A percentile compares a stretch with the other conserved stretches of the same genome.
phyloP scores from a whole-genome alignment of 1,139 yeast species.

The Scheffersomyces illinoinensis region DNA sequence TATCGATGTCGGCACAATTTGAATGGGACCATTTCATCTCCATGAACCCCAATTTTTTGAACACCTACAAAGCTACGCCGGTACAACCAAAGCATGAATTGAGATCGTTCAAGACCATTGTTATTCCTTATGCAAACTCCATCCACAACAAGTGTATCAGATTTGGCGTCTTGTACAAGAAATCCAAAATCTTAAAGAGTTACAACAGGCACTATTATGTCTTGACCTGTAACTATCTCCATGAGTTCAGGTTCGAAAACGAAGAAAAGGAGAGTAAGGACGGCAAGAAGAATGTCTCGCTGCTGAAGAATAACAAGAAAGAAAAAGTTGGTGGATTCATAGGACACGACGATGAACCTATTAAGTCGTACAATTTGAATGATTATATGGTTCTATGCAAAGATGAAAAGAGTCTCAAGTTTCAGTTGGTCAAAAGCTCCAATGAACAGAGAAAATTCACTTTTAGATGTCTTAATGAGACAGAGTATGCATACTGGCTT shows the following conservation, averaged over 20 bases:
- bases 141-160: conserved; percentile 48
- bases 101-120: conserved; percentile 30
- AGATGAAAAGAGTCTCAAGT: conserved; percentile 37
- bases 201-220: conserved; percentile 41
- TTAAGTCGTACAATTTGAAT: conserved; percentile 46
- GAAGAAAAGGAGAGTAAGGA: conserved; percentile 12
- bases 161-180: conserved; percentile 44
- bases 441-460: conserved; percentile 34
- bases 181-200: conserved; percentile 43
- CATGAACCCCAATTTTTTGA: conserved; percentile 38
- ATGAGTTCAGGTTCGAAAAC: conserved; percentile 42
- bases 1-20: conserved; percentile 20
- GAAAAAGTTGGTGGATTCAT: conserved; percentile 45
- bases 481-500: conserved; percentile 39
- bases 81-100: conserved; percentile 29
- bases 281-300: conserved; percentile 6
- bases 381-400: conserved; percentile 36
- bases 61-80: conserved; percentile 28
- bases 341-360: conserved; percentile 42
- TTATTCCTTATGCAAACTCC: conserved; percentile 37
- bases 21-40: conserved; percentile 47
- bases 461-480: conserved; percentile 35
- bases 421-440: conserved; percentile 31
- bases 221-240: conserved; percentile 47
- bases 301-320: conserved; percentile 13